Percentiles rank a stretch among this genome's conserved stretches.
Evolutionary conservation across 805 yeast genomes (phyloP).

Genomic region (Candida nanaspora): DNA sequence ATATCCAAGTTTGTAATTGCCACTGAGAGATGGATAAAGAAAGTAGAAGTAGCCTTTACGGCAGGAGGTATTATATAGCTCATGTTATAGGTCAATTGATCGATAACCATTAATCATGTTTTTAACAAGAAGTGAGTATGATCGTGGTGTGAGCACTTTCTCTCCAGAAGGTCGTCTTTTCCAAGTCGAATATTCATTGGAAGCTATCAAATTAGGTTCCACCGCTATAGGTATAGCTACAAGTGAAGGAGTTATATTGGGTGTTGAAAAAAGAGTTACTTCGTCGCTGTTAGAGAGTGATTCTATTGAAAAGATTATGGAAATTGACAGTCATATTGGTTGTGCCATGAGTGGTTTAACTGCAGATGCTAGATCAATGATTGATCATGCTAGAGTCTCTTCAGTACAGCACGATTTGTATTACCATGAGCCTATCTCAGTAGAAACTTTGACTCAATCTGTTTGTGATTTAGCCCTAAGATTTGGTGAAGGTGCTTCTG

Average conservation of each 20-base stretch:
- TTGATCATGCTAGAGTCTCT: constrained; percentile 93
- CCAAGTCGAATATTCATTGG: constrained; percentile 96
- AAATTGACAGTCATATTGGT: constrained; percentile 89
- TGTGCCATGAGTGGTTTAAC: constrained; percentile 99
- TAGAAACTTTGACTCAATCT: constrained; percentile 90
- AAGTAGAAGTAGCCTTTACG: neutral
- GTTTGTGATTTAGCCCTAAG: constrained; percentile 95
- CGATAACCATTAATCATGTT: constrained; percentile 49
- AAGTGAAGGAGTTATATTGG: constrained; percentile 90
- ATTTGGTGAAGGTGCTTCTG: constrained; percentile 96
- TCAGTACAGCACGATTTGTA: constrained; percentile 82
- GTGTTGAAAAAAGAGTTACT: constrained; percentile 96
- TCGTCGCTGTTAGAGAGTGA: constrained; percentile 86
- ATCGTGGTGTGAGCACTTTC: constrained; percentile 96
- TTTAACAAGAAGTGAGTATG: constrained; percentile 98
- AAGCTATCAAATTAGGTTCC: constrained; percentile 95
- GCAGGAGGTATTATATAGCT: too few species aligned
- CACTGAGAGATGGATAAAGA: neutral
- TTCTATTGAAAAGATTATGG: constrained; percentile 93
- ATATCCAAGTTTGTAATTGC: too few species aligned
- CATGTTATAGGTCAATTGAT: too few species aligned
- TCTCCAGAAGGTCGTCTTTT: constrained; percentile 98
- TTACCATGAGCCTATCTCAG: constrained; percentile 87
- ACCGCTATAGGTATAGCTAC: constrained; percentile 97
- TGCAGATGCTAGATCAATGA: constrained; percentile 98